These are phyloP conservation scores for Ceratobasidium sp. DNA, from an alignment of 1,284 basidiomycete species.

Conservation along the genomic window DNA sequence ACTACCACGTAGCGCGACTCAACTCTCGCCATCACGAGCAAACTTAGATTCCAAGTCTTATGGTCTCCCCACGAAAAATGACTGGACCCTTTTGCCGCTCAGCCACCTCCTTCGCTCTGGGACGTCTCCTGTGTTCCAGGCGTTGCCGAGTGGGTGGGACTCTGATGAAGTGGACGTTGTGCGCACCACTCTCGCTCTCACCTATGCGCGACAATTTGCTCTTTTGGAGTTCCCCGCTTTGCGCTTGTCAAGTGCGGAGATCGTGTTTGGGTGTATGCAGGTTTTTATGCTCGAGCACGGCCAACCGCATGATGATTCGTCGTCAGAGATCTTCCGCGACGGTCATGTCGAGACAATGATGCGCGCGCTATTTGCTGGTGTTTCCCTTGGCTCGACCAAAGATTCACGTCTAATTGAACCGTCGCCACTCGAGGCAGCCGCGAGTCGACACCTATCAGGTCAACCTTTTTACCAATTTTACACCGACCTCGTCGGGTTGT, in stretches of 20 bases:
- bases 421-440: slow-evolving; percentile 69
- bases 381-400: slow-evolving; percentile 58
- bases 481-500: slow-evolving; percentile 89
- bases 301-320: slow-evolving; percentile 59
- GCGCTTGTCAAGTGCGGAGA: slow-evolving; percentile 66
- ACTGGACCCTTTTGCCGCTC: slow-evolving; percentile 82
- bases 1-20: slow-evolving; percentile 36
- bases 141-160: slow-evolving; percentile 79
- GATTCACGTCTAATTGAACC: slow-evolving; percentile 22
- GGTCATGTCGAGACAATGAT: slow-evolving; percentile 69
- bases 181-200: slow-evolving; percentile 72
- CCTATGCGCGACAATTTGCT: slow-evolving; percentile 58
- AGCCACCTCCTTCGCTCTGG: slow-evolving; percentile 87
- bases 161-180: slow-evolving; percentile 85
- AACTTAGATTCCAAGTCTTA: slow-evolving; percentile 45
- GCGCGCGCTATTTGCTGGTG: slow-evolving; percentile 69
- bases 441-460: slow-evolving; percentile 71
- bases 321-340: slow-evolving; percentile 80
- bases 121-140: slow-evolving; percentile 76
- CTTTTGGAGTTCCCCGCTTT: slow-evolving; percentile 62
- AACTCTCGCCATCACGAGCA: slow-evolving; percentile 43
- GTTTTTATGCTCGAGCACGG: slow-evolving; percentile 94
- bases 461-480: slow-evolving; percentile 94
- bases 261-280: slow-evolving; percentile 86
- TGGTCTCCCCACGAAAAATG: slow-evolving; percentile 74